Evolutionary conservation across 495 filamentous ascomycete genomes (phyloP).

Genomic region (Astrocystis sublimbata): DNA sequence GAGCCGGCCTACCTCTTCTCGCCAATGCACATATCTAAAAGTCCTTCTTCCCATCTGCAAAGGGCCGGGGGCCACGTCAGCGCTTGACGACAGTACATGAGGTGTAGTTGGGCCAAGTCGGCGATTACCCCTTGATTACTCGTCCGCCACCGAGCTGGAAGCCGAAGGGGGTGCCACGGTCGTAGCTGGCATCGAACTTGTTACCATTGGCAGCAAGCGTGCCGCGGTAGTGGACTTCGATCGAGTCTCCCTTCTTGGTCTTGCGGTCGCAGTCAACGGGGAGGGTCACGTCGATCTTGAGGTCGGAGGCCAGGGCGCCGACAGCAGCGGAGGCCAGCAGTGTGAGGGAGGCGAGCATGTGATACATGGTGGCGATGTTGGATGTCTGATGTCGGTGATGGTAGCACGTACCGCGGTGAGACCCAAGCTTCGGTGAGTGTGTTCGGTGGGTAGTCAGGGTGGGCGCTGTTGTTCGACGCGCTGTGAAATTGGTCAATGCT

Average conservation of each 20-base stretch:
- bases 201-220: conserved; percentile 61
- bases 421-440: no score
- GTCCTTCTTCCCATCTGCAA: conserved; percentile 79
- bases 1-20: conserved; percentile 65
- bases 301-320: conserved; percentile 50
- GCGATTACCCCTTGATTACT: conserved; percentile 79
- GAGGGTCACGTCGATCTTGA: conserved; percentile 75
- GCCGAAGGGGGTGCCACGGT: conserved; percentile 69
- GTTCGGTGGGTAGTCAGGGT: not conserved
- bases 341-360: conserved; percentile 58
- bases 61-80: conserved; percentile 20
- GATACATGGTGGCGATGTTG: conserved; percentile 60
- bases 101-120: not conserved
- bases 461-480: not conserved
- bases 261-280: conserved; percentile 68
- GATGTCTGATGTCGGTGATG: no score
- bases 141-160: conserved; percentile 78
- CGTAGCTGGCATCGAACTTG: conserved; percentile 69
- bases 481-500: not conserved
- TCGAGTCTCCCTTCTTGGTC: conserved; percentile 72
- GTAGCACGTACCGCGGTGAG: no score
- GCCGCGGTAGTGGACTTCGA: conserved; percentile 86
- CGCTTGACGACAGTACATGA: not conserved
- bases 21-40: conserved; percentile 94
- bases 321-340: conserved; percentile 55